Evolutionary conservation across 129 eudicot genomes (phyloP), one percentile per base, ranked within the genome.

Genomic region (Rutidosis leptorrhynchoides): DNA sequence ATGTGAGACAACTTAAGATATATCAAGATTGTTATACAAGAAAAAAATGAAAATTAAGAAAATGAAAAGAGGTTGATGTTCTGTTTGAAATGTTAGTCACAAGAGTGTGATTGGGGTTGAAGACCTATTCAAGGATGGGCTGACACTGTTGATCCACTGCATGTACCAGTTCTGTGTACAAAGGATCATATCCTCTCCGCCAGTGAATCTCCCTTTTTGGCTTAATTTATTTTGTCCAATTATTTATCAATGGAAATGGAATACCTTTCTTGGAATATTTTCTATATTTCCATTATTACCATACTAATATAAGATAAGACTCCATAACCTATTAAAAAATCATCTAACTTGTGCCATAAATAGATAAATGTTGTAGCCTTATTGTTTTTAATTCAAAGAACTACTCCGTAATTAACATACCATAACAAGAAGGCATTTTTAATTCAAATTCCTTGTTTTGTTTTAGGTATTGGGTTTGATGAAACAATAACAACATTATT

Each of bases 121-220:
- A 62, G 81, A 77, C 81, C 70, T 43, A 17, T 77, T 77, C 81
- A 77, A 70, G 66, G 46, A 16, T 11, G 54, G 68, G 60, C 81
- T 77, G 81, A 77, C 77, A 63, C 67, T 43, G 9, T 75, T 61
- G 69, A 75, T 67, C 74, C 42, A 19, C 71, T 77, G 76, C 63
- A 67, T 56, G 76, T 65, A 70, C 79, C 68, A 46, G 32, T 58
- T 67, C 57, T 74, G 74, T 64, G 35, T 46, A 64, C 75, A 58
- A 48, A 64, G 67, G 71, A 69, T 77, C 70, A 66, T 63, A 69
- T 77, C 70, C 71, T 63, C 72, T 65, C 23, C 72, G 58, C 23
- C 37, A 70, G 77, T 63, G 72, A 70, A 77, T 70, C 72, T 70
- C 52, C 62, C 19, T 15, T 58, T 70, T 77, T 70, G 81, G 81